Base-by-base conservation (phyloP, 2,329 filamentous ascomycete genomes). In the Davidsoniella eucalypti region DNA sequence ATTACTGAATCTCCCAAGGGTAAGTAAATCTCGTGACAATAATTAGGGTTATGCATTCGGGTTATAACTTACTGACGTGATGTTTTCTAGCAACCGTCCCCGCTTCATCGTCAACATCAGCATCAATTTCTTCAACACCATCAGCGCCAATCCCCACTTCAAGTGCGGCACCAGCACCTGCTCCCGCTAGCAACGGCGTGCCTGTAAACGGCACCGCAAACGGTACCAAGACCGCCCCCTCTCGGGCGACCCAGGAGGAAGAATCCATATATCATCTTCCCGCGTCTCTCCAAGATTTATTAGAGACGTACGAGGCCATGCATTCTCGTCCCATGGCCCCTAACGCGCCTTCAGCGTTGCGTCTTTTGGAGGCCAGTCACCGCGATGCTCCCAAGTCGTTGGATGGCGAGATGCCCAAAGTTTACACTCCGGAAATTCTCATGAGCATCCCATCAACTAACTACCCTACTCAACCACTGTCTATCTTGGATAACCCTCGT, bases 201-300 rank as follows among this genome's bases (percentile, higher is more conserved):
- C 69, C 70, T 58, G 62, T 70, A 3, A 80, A 78, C 61, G 69
- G 74, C 45, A 59, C 66, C 42, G 58, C 68, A 10, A 78, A 78
- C 56, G 73, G 72, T 10, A 63, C 23, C 18, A 51, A 46, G n/a
- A 6, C 40, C 33, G 62, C 65, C 29, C 59, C 69, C 17, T 16
- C 47, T 12, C 29, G 41, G 26, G 47, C 37, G 16, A 12, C 40
- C 21, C 26, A 65, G 44, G 70, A 75, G 57, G 81, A 86, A 54
- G 85, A 95, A 65, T 92, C 84, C 10, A 83, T 95, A 58, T 98
- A 90, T 64, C 88, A 96, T 63, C 75, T 98, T 37, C 92, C 92
- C 3, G 78, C 87, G 5, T 87, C 84, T 26, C 69, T 98, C 49
- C 84, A 87, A 60, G 92, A 98, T 62, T 71, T 98, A 33, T 77